These are phyloP conservation scores for Ambrosia trifida DNA, from an alignment of 129 eudicot genomes.

Conservation along the genomic window DNA sequence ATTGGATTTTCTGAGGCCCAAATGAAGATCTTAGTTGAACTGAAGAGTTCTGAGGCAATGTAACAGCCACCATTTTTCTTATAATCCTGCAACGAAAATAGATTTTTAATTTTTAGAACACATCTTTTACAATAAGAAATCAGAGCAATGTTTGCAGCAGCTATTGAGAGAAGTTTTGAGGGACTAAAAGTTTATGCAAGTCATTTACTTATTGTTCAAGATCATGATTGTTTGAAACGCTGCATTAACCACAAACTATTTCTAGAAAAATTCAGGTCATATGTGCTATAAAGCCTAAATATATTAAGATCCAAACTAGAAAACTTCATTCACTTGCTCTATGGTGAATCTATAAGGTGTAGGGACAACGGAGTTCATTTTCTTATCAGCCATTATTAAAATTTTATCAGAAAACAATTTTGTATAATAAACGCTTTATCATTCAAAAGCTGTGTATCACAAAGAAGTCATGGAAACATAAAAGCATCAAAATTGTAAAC, in stretches of 20 bases:
- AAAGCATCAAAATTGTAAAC: not conserved
- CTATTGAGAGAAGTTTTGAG: not conserved
- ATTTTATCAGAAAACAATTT: too few relatives aligned
- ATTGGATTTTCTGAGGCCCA: slow-evolving; percentile 23
- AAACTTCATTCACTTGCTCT: not conserved
- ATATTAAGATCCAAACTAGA: not conserved
- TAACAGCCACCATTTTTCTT: slow-evolving; percentile 27
- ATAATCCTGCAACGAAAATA: slow-evolving; percentile 19
- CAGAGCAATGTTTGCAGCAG: not conserved
- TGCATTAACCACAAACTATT: not conserved
- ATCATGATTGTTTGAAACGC: not conserved
- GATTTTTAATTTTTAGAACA: not conserved
- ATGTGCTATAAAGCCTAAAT: not conserved
- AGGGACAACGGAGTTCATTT: too few relatives aligned
- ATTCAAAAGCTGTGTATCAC: too few relatives aligned
- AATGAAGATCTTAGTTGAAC: slow-evolving; percentile 19
- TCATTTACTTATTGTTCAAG: not conserved
- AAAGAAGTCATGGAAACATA: not conserved
- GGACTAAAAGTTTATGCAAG: not conserved
- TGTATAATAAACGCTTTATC: too few relatives aligned
- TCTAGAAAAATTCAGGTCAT: too few relatives aligned
- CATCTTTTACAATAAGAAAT: not conserved
- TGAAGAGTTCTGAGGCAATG: slow-evolving; percentile 33
- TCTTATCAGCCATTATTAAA: too few relatives aligned
- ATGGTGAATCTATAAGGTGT: too few relatives aligned